Evolutionary conservation across 2,329 filamentous ascomycete genomes (phyloP).

Genomic region (Ascochyta clinopodiicola): DNA sequence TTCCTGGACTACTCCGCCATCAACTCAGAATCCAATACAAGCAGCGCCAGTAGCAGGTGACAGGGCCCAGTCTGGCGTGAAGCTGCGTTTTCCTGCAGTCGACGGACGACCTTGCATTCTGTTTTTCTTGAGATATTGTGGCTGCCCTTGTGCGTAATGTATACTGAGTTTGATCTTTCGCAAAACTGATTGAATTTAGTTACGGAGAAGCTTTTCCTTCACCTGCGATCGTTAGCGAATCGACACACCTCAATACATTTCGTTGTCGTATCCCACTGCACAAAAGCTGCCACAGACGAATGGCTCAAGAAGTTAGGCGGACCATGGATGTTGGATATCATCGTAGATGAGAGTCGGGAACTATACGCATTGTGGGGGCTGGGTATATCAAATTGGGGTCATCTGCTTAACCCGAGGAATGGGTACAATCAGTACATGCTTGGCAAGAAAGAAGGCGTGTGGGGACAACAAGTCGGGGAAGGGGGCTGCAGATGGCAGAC

Average conservation of each 20-base stretch:
- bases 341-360: constrained; percentile 64
- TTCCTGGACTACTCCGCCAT: constrained; percentile 44
- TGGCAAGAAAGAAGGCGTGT: constrained; percentile 44
- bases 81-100: constrained; percentile 40
- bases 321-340: constrained; percentile 62
- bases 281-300: constrained; percentile 60
- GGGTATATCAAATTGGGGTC: constrained; percentile 51
- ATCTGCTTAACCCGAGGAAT: constrained; percentile 44
- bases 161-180: not conserved
- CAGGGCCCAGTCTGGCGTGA: constrained; percentile 35
- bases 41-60: constrained; percentile 37
- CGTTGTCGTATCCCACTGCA: constrained; percentile 67
- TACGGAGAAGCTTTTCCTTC: constrained; percentile 59
- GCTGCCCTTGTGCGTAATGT: constrained; percentile 41
- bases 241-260: constrained; percentile 60
- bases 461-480: constrained; percentile 45
- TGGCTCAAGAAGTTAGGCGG: constrained; percentile 66
- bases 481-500: constrained; percentile 47
- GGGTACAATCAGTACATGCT: constrained; percentile 46
- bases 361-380: constrained; percentile 67
- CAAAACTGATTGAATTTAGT: constrained; percentile 25
- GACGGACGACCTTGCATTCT: constrained; percentile 41
- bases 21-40: constrained; percentile 34
- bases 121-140: constrained; percentile 43
- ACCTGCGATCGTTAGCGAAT: constrained; percentile 62